A percentile compares a stretch with the other conserved stretches of the same genome.
Evolutionary conservation across 176 grass and related monocot genomes (phyloP).

Genomic region (Oryza nivara): DNA sequence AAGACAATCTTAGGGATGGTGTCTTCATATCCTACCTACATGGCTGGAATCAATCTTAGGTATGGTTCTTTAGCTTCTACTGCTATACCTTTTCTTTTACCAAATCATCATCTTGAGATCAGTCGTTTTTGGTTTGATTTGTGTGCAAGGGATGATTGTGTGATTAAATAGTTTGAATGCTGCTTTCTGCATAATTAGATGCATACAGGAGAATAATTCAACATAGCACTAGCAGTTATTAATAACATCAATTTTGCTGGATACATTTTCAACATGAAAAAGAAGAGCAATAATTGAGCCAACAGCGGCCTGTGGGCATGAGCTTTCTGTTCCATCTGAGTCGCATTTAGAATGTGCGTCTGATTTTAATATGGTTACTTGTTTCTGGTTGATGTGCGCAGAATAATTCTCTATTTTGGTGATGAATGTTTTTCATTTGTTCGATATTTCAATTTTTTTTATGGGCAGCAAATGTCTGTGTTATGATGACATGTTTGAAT

Average conservation of each 20-base stretch:
- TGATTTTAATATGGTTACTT: not conserved
- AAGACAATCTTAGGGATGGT: not conserved
- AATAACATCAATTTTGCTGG: not conserved
- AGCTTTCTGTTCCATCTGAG: slow-evolving; percentile 1
- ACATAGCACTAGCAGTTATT: not conserved
- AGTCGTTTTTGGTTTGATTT: not conserved
- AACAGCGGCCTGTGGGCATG: not conserved
- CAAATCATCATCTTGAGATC: not conserved
- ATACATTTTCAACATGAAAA: not conserved
- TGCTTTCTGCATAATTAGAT: slow-evolving; percentile 6
- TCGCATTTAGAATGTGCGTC: slow-evolving; percentile 10
- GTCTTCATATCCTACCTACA: not conserved
- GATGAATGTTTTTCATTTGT: slow-evolving; percentile 30
- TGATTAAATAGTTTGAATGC: not conserved
- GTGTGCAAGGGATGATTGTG: not conserved
- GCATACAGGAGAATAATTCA: not conserved
- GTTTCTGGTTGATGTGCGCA: not conserved
- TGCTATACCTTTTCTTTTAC: not conserved
- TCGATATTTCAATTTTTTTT: slow-evolving; percentile 2
- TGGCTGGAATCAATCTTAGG: slow-evolving; percentile 30
- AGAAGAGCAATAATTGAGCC: not conserved
- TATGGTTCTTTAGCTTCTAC: not conserved
- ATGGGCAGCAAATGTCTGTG: not conserved
- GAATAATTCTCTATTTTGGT: slow-evolving; percentile 25
- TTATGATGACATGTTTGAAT: slow-evolving; percentile 17